Conservation (phyloP, 1,284 basidiomycete genomes). For the Trichosporon sp. region DNA sequence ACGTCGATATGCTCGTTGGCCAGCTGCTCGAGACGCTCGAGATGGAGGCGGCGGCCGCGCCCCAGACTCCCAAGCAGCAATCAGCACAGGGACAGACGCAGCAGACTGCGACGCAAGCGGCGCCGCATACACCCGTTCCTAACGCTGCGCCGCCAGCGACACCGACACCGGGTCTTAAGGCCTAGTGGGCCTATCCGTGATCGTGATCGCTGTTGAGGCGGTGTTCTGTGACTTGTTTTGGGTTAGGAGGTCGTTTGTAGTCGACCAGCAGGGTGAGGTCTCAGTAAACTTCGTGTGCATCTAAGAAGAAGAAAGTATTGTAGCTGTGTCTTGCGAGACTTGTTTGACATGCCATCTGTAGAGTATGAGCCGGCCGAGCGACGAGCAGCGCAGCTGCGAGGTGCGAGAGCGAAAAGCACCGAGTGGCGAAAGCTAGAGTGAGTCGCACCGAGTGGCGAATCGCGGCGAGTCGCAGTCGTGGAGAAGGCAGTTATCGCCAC, state of each 20-base stretch:
- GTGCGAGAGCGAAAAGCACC: no score
- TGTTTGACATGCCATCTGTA: conserved; percentile 1
- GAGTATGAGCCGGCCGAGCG: no score
- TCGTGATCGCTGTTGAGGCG: background rate
- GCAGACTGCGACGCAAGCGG: background rate
- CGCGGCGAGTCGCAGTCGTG: no score
- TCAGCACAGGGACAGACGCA: background rate
- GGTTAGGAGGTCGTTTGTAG: no score
- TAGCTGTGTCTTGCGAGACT: conserved; percentile 3
- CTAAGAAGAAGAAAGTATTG: background rate
- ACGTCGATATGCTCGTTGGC: conserved; percentile 76
- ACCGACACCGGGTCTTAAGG: background rate
- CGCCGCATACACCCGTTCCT: background rate
- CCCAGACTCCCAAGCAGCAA: background rate
- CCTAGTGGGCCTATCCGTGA: background rate
- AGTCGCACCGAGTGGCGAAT: background rate
- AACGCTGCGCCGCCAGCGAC: background rate
- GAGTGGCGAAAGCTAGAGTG: background rate
- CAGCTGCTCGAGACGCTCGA: conserved; percentile 53
- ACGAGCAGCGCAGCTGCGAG: background rate
- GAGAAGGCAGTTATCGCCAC: no score
- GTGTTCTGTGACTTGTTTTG: no score
- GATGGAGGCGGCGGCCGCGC: conserved; percentile 17
- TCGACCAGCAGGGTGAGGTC: background rate
- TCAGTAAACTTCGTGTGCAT: background rate